A percentile compares a stretch with the other conserved stretches of the same genome.
These are phyloP conservation scores for Phytophthora palmivora DNA, from an alignment of 352 stramenopile species.

Conservation along the genomic window DNA sequence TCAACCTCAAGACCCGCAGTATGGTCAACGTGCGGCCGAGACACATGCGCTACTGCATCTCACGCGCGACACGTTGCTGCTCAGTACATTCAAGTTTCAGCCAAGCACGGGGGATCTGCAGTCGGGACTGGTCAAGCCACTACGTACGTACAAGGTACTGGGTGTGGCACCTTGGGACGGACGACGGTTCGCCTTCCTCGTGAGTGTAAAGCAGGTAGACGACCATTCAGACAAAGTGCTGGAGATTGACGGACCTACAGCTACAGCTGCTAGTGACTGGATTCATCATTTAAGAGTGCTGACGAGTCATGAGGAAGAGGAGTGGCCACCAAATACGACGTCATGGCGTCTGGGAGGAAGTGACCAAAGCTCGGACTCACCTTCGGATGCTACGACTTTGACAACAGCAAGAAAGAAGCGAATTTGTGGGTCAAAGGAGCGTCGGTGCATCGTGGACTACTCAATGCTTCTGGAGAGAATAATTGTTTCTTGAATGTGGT, in stretches of 20 bases:
- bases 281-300: constrained; percentile 70
- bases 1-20: constrained; percentile 88
- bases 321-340: constrained; percentile 31
- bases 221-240: constrained; percentile 83
- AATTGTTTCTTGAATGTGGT: constrained; percentile 93
- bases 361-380: constrained; percentile 37
- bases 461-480: constrained; percentile 87
- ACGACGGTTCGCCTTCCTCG: constrained; percentile 76
- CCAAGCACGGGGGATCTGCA: constrained; percentile 73
- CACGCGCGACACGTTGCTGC: constrained; percentile 58
- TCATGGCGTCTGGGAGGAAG: constrained; percentile 37
- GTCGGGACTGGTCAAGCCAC: constrained; percentile 61
- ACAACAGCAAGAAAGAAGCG: constrained; percentile 60
- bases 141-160: constrained; percentile 74
- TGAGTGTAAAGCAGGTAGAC: constrained; percentile 72
- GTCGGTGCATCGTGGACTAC: constrained; percentile 79
- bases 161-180: constrained; percentile 77
- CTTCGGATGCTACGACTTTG: constrained; percentile 21
- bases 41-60: constrained; percentile 89
- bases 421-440: constrained; percentile 86
- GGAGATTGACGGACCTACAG: constrained; percentile 72
- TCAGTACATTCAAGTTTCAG: constrained; percentile 90
- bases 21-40: constrained; percentile 87
- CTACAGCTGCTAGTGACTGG: constrained; percentile 71
- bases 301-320: constrained; percentile 51